phyloP scores from a whole-genome alignment of 129 eudicot species.

The Smallanthus sonchifolius region DNA sequence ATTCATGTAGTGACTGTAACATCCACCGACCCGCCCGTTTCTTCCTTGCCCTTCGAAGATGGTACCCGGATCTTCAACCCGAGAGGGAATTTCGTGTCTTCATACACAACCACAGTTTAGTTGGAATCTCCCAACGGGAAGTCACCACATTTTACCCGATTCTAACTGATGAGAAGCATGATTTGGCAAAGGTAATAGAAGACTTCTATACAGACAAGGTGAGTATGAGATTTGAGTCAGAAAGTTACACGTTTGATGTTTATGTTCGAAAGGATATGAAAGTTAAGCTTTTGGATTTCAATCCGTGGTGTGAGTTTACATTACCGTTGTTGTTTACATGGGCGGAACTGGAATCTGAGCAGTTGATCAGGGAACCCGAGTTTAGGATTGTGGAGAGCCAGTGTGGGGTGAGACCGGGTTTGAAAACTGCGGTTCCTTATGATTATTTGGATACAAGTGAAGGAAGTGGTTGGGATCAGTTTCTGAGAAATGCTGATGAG shows the following conservation, averaged over 20 bases:
- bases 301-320: slow-evolving; percentile 74
- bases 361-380: slow-evolving; percentile 21
- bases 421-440: slow-evolving; percentile 87
- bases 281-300: slow-evolving; percentile 75
- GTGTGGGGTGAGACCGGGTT: slow-evolving; percentile 75
- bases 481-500: slow-evolving; percentile 68
- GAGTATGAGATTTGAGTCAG: slow-evolving; percentile 43
- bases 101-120: slow-evolving; percentile 30
- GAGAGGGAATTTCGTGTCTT: slow-evolving; percentile 95
- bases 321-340: slow-evolving; percentile 69
- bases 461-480: slow-evolving; percentile 97
- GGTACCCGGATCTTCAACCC: slow-evolving; percentile 68
- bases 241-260: slow-evolving; percentile 75
- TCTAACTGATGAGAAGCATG: slow-evolving; percentile 41
- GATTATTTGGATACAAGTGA: slow-evolving; percentile 83
- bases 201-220: slow-evolving; percentile 42
- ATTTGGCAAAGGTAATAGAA: slow-evolving; percentile 26
- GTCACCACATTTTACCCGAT: slow-evolving; percentile 75
- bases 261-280: slow-evolving; percentile 48
- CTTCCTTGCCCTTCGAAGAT: slow-evolving; percentile 71
- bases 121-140: slow-evolving; percentile 88
- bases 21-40: slow-evolving; percentile 47
- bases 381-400: slow-evolving; percentile 72
- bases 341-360: slow-evolving; percentile 59
- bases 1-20: slow-evolving; percentile 52